Conservation (phyloP, 345 rosid genomes). For the Populus davidiana region DNA sequence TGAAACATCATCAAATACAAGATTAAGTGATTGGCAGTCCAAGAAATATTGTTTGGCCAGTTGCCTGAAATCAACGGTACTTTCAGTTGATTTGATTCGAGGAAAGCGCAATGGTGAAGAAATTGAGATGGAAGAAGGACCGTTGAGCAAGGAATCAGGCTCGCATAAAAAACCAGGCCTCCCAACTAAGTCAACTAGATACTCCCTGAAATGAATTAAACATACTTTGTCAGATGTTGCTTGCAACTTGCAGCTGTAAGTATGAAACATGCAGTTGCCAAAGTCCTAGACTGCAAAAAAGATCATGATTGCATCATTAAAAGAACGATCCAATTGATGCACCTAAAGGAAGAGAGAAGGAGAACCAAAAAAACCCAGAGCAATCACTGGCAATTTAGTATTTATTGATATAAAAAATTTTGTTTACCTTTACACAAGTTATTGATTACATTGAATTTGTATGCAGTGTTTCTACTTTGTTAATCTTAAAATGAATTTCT, state of each 20-base stretch:
- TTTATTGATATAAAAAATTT: neutral
- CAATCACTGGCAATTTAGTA: neutral
- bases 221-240: conserved; percentile 22
- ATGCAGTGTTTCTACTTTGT: neutral
- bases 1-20: conserved; percentile 70
- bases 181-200: conserved; percentile 84
- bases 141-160: conserved; percentile 95
- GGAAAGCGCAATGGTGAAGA: conserved; percentile 97
- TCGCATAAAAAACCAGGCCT: conserved; percentile 86
- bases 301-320: neutral
- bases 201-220: conserved; percentile 72
- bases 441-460: neutral
- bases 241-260: neutral
- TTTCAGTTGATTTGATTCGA: conserved; percentile 60
- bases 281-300: neutral
- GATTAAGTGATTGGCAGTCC: conserved; percentile 69
- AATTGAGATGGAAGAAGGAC: conserved; percentile 87
- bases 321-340: neutral
- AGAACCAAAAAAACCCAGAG: neutral
- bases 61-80: conserved; percentile 67
- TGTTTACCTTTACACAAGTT: neutral
- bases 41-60: conserved; percentile 90
- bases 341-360: neutral
- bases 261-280: neutral
- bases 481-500: neutral